Percentiles rank a stretch among this genome's conserved stretches.
Evolutionary conservation across 441 rosid genomes (phyloP).

Genomic region (Adansonia gregorii): DNA sequence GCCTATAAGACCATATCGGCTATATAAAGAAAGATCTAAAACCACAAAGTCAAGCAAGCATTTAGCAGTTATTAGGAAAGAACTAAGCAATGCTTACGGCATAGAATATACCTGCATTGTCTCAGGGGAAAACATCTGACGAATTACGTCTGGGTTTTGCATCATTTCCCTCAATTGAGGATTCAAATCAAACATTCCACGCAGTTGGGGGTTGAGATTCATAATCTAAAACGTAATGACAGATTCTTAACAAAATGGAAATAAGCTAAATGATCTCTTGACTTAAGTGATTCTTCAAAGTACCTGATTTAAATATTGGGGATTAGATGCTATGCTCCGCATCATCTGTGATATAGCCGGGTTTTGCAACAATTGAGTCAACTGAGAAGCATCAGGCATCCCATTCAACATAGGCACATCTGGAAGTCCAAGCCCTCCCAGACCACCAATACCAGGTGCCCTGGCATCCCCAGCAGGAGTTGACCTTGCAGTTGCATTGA

Average conservation of each 20-base stretch:
- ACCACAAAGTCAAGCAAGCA: constrained; percentile 9
- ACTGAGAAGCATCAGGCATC: constrained; percentile 54
- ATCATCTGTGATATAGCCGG: constrained; percentile 69
- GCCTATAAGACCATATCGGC: constrained; percentile 22
- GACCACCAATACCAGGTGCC: constrained; percentile 45
- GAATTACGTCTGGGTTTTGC: constrained; percentile 73
- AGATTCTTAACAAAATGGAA: constrained; percentile 21
- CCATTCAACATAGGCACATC: constrained; percentile 50
- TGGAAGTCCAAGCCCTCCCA: constrained; percentile 53
- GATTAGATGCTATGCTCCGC: constrained; percentile 61
- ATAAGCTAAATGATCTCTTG: constrained; percentile 13
- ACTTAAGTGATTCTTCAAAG: constrained; percentile 17
- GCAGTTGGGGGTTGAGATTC: constrained; percentile 66
- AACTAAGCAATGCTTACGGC: neutral
- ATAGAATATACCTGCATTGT: constrained; percentile 56
- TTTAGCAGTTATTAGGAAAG: constrained; percentile 9
- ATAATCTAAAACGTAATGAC: constrained; percentile 46
- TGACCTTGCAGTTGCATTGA: constrained; percentile 45
- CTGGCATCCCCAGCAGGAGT: constrained; percentile 45
- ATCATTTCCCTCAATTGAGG: constrained; percentile 77
- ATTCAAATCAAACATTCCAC: constrained; percentile 57
- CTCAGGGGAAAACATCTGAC: constrained; percentile 68
- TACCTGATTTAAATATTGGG: constrained; percentile 76
- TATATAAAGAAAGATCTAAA: constrained; percentile 17
- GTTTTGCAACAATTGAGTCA: constrained; percentile 63